Base-by-base conservation (phyloP, 129 eudicot genomes). In the Chrysanthemum makinoi region DNA sequence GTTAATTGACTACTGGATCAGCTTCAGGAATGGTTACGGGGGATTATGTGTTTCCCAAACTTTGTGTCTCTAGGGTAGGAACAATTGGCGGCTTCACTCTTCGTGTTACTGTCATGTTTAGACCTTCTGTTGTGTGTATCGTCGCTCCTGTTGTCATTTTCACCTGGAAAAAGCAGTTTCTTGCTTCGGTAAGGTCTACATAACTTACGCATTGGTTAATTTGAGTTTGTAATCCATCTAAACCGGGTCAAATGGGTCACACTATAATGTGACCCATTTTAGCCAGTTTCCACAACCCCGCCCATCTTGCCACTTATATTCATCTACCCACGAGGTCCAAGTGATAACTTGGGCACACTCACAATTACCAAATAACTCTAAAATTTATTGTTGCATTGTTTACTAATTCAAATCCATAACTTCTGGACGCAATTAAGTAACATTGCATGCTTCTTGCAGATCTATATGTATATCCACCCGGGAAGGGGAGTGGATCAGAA, bases 141-240 rank as follows among this genome's bases (percentile, higher is more conserved):
- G 96, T 94, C 57, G 98, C 98, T 14, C 98, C 98, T 17, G 98
- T 94, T 10, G 98, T 94, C 98, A 94, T 89, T 73, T 79, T 74
- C 1, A 94, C 98, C 98, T 94, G 83, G 10, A 61, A 76, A 69
- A 11, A 43, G 26, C 20, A 18, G 19, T 65, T 75, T 53, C 22
- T 66, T 75, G 49, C 39, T 66, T 46, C 13, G 0, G 58, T 65
- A 44, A 74, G 79, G 28, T 68, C 53, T 14, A 18, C 9, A 33
- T 33, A 33, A 33, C 43, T 33, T 33, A 33, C 5, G 43, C 43
- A 33, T 33, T 33, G 8, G 43, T 33, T 33, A 33, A 33, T 33
- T 33, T 33, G 43, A 33, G 43, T 33, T 33, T 33, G 43, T 30
- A 66, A 65, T 65, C 19, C 14, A 64, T 64, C 9, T 30, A 4